Evolutionary conservation across 345 rosid species (phyloP).

Genomic region (Leavenworthia alabamica): DNA sequence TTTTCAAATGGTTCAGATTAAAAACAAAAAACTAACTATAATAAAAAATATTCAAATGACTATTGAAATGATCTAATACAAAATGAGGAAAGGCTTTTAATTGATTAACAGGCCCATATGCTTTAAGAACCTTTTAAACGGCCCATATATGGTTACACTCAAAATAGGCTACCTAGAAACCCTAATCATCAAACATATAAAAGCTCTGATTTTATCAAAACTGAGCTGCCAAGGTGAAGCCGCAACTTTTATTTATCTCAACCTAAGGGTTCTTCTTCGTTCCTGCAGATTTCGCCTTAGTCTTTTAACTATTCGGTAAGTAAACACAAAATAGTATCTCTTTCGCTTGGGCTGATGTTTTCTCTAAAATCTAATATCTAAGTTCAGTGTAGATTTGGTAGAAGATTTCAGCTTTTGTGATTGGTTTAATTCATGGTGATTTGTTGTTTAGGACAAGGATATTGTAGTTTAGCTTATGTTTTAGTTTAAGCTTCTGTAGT

Average conservation of each 20-base stretch:
- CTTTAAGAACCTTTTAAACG: background rate
- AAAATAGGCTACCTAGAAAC: constrained; percentile 8
- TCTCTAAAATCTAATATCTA: background rate
- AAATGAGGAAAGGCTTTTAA: too few species aligned
- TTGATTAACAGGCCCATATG: constrained; percentile 6
- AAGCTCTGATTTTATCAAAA: background rate
- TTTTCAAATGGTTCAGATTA: too few species aligned
- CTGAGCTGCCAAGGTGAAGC: constrained; percentile 18
- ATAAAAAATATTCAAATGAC: too few species aligned
- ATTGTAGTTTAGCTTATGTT: too few species aligned
- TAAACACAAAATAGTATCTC: background rate
- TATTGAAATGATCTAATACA: too few species aligned
- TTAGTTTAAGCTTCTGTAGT: background rate
- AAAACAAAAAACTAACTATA: too few species aligned
- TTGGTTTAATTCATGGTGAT: background rate
- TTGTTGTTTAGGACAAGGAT: background rate
- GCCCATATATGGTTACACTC: background rate
- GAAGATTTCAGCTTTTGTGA: background rate
- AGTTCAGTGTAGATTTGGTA: background rate
- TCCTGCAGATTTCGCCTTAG: background rate
- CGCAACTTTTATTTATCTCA: constrained; percentile 15
- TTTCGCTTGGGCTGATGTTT: background rate
- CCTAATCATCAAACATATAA: constrained; percentile 22
- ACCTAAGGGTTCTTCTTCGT: constrained; percentile 20
- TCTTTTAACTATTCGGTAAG: constrained; percentile 17